Evolutionary conservation across 495 filamentous ascomycete genomes (phyloP).

Genomic region (Lineolata rhizophorae): DNA sequence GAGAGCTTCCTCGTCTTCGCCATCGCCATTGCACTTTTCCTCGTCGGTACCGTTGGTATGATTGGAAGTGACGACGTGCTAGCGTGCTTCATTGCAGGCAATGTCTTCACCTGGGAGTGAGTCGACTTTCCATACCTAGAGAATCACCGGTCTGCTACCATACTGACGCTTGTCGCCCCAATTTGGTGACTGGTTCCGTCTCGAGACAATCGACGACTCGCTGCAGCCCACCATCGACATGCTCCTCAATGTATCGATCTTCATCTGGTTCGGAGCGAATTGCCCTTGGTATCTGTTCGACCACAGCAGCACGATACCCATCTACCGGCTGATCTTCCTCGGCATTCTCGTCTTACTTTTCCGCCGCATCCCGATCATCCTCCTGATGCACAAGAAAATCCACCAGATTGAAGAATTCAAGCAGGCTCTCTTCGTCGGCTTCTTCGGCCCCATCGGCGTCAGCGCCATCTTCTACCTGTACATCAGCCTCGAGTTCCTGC

Average conservation of each 20-base stretch:
- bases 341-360: conserved; percentile 65
- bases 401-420: conserved; percentile 52
- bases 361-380: conserved; percentile 56
- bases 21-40: conserved; percentile 68
- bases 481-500: conserved; percentile 47
- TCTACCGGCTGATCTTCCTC: conserved; percentile 55
- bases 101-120: conserved; percentile 69
- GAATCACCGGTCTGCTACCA: too few relatives aligned
- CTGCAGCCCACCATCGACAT: conserved; percentile 80
- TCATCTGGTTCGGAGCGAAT: conserved; percentile 81
- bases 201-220: conserved; percentile 71
- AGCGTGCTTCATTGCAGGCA: conserved; percentile 85
- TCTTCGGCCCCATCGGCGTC: conserved; percentile 91
- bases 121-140: too few relatives aligned
- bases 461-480: conserved; percentile 82
- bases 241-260: conserved; percentile 66
- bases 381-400: conserved; percentile 51
- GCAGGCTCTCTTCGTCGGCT: conserved; percentile 69
- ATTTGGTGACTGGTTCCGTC: conserved; percentile 79
- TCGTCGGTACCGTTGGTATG: conserved; percentile 69
- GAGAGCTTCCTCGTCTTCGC: conserved; percentile 85
- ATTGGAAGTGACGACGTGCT: conserved; percentile 83
- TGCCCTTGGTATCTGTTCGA: conserved; percentile 61
- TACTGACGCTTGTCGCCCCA: too few relatives aligned
- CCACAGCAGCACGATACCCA: conserved; percentile 45